phyloP scores from a whole-genome alignment of 2,329 filamentous ascomycete species.

The Fusarium sulawesiense region DNA sequence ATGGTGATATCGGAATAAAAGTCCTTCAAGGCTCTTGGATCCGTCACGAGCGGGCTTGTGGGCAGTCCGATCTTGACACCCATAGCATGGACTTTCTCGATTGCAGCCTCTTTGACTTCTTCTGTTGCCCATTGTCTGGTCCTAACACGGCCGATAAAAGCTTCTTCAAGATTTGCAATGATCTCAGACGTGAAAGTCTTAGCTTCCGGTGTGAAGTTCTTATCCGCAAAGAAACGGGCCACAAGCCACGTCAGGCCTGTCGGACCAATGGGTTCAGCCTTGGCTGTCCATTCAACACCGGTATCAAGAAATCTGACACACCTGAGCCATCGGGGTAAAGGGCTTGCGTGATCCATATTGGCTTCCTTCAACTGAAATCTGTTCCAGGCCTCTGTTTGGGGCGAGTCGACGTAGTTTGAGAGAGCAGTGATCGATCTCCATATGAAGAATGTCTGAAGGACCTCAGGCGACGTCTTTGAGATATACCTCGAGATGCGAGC shows the following conservation, averaged over 20 bases:
- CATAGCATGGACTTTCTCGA: slow-evolving; percentile 74
- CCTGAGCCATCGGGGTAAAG: slow-evolving; percentile 5
- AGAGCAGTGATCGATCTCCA: slow-evolving; percentile 71
- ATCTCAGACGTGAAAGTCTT: slow-evolving; percentile 76
- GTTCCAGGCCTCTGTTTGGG: slow-evolving; percentile 68
- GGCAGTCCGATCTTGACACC: slow-evolving; percentile 77
- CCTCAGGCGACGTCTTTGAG: slow-evolving; percentile 60
- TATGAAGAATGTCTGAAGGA: slow-evolving; percentile 69
- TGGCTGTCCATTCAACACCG: slow-evolving; percentile 10
- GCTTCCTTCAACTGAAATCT: slow-evolving; percentile 70
- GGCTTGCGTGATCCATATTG: slow-evolving; percentile 53
- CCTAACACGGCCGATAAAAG: slow-evolving; percentile 70
- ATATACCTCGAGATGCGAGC: background rate
- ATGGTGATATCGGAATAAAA: slow-evolving; percentile 68
- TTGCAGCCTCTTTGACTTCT: slow-evolving; percentile 67
- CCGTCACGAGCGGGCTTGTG: slow-evolving; percentile 69
- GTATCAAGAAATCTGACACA: slow-evolving; percentile 4
- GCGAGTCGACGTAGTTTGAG: slow-evolving; percentile 65
- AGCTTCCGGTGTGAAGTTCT: slow-evolving; percentile 72
- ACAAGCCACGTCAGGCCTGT: slow-evolving; percentile 73
- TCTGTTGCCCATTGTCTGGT: slow-evolving; percentile 73
- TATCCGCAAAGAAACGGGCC: slow-evolving; percentile 76
- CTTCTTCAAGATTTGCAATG: slow-evolving; percentile 74
- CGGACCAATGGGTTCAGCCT: background rate
- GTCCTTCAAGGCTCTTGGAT: slow-evolving; percentile 64